Base-by-base conservation (phyloP, 2,329 filamentous ascomycete species). In the Ceratocystis diversiconidia region DNA sequence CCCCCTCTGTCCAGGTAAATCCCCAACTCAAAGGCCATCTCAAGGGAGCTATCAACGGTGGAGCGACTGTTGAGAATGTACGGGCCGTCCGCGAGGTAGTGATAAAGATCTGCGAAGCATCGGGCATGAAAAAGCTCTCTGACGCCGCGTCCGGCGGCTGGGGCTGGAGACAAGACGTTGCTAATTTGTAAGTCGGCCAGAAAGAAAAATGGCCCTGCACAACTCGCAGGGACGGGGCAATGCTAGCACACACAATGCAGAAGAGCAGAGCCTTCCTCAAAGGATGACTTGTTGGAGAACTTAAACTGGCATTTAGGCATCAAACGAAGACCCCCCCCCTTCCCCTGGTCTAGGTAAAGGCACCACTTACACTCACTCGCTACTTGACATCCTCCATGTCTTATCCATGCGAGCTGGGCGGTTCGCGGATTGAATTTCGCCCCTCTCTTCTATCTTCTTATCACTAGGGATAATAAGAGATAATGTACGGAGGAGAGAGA, bases 1-100 rank as follows among this genome's bases (percentile, higher is more conserved):
- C 41, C 67, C 28, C 15, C 22, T 63, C 8, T 22, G n/a, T 17
- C 63, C 65, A 79, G 78, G 76, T 80, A 19, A 81, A 81, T 66
- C 77, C 79, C 5, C 80, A 82, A 68, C 71, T 82, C 60, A 82
- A 81, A 68, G 79, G 80, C 3, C 80, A 82, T 72, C 73, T 82
- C 17, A 76, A 74, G 69, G 79, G 79, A 2, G 78, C 79, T 1
- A 68, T 81, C 30, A 81, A 81, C 68, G 77, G 77, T 63, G 79
- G 79, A 2, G 79, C 79, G 43, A 77, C 76, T 1, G 72, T 76
- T 28, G 78, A 78, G 41, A 75, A 81, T 70, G 79, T 81, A 10
- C 74, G 73, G 68, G 79, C 79, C 2, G 78, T 82, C 25, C 74
- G 79, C 64, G 73, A 76, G 32, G 70, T 79, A 41, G 75, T 77